Conservation (phyloP, 2,329 filamentous ascomycete species). For the Reticulascus tulasneorum region DNA sequence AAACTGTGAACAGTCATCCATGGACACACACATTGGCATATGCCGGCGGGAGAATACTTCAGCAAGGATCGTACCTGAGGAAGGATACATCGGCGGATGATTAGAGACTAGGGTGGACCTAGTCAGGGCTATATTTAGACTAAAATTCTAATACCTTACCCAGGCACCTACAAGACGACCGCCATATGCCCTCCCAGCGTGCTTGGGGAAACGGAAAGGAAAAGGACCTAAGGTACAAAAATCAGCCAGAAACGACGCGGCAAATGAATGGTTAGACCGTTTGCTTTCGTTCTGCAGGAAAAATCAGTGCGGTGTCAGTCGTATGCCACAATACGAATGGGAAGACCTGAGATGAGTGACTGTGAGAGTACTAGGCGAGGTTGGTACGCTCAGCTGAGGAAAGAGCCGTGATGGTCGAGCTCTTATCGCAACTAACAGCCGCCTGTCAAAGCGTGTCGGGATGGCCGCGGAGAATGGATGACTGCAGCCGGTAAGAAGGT, state of each 20-base stretch:
- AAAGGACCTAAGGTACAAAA: slow-evolving; percentile 17
- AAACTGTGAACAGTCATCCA: no score
- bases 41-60: no score
- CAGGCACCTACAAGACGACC: slow-evolving; percentile 9
- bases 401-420: no score
- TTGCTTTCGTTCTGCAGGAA: slow-evolving; percentile 9
- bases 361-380: background rate
- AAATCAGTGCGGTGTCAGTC: slow-evolving; percentile 11
- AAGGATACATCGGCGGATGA: no score
- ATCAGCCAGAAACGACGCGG: slow-evolving; percentile 14
- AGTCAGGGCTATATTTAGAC: slow-evolving; percentile 3
- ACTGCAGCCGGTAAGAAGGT: no score
- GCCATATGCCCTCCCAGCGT: slow-evolving; percentile 8
- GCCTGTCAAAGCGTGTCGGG: no score
- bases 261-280: slow-evolving; percentile 4
- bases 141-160: slow-evolving; percentile 12
- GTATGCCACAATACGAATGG: slow-evolving; percentile 8
- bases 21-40: no score
- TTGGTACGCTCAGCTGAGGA: no score
- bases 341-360: slow-evolving; percentile 6
- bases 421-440: no score
- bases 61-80: no score
- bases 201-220: slow-evolving; percentile 4
- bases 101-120: no score
- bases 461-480: no score